A percentile compares a stretch with the other conserved stretches of the same genome.
Evolutionary conservation across 1,284 basidiomycete species (phyloP).

Genomic region (Lignosus rhinocerotis): DNA sequence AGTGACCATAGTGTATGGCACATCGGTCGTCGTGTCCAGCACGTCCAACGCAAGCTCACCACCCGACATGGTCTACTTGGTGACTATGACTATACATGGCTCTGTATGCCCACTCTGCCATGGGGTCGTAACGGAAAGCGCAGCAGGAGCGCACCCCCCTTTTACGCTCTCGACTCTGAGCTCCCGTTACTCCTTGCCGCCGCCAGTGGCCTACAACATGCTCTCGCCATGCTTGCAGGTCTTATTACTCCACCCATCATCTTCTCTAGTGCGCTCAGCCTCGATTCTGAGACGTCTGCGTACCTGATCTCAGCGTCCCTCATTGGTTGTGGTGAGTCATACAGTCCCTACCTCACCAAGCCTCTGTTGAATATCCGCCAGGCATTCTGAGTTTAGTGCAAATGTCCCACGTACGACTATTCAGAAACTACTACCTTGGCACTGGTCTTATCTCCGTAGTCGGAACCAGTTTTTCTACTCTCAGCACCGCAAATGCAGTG

Average conservation of each 20-base stretch:
- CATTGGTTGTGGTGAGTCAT: constrained; percentile 66
- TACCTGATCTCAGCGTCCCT: constrained; percentile 85
- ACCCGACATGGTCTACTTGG: constrained; percentile 72
- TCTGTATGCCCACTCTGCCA: constrained; percentile 67
- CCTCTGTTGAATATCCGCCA: constrained; percentile 23
- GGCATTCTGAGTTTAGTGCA: constrained; percentile 76
- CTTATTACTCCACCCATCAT: constrained; percentile 71
- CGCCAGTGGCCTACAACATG: constrained; percentile 73
- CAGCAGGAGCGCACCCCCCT: constrained; percentile 54
- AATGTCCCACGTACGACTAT: constrained; percentile 68
- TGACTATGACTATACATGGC: constrained; percentile 76
- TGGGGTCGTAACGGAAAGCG: constrained; percentile 37
- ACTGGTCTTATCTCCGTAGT: constrained; percentile 83
- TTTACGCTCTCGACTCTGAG: constrained; percentile 71
- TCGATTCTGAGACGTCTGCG: constrained; percentile 58
- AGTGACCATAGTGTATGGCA: constrained; percentile 6
- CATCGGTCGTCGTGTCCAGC: constrained; percentile 9
- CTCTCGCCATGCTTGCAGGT: constrained; percentile 81
- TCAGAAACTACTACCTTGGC: constrained; percentile 65
- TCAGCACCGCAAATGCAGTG: constrained; percentile 73
- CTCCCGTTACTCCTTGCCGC: constrained; percentile 72
- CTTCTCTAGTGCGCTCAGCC: constrained; percentile 62
- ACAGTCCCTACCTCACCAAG: background rate
- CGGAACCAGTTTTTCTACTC: constrained; percentile 83
- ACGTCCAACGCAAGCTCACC: constrained; percentile 39